Evolutionary conservation across 1,284 basidiomycete genomes (phyloP).

Genomic region (Cutaneotrichosporon sp.): DNA sequence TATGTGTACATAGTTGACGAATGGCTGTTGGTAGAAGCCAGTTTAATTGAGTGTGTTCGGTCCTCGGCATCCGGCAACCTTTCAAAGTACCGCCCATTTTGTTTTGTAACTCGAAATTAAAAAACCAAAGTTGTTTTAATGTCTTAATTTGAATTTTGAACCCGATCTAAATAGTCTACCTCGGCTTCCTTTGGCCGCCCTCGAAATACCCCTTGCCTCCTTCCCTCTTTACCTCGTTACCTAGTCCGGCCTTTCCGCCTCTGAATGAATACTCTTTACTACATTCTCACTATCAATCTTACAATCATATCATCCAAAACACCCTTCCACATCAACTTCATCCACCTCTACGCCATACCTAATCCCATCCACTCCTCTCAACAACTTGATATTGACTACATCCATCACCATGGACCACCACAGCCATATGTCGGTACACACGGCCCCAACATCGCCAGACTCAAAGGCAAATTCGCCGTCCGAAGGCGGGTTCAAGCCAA

Average conservation of each 20-base stretch:
- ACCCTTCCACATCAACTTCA: neutral
- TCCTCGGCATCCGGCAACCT: constrained; percentile 1
- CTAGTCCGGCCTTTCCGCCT: neutral
- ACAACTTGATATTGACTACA: neutral
- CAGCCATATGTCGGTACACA: constrained; percentile 12
- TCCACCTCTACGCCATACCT: constrained; percentile 2
- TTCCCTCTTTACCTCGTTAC: no score
- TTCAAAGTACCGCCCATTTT: no score
- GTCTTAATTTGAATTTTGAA: no score
- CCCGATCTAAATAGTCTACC: no score
- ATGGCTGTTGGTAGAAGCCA: no score
- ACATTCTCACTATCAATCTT: neutral
- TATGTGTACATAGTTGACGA: no score
- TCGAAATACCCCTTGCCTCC: no score
- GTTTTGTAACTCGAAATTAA: no score
- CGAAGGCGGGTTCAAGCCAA: constrained; percentile 23
- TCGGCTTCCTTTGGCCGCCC: neutral
- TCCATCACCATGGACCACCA: constrained; percentile 18
- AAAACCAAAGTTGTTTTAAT: no score
- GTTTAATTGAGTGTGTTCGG: neutral
- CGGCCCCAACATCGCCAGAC: constrained; percentile 17
- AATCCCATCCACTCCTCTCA: neutral
- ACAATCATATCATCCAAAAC: neutral
- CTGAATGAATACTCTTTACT: neutral
- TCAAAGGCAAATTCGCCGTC: constrained; percentile 22